A percentile compares a stretch with the other conserved stretches of the same genome.
phyloP scores from a whole-genome alignment of 441 rosid species.

The Syzygium malaccense region DNA sequence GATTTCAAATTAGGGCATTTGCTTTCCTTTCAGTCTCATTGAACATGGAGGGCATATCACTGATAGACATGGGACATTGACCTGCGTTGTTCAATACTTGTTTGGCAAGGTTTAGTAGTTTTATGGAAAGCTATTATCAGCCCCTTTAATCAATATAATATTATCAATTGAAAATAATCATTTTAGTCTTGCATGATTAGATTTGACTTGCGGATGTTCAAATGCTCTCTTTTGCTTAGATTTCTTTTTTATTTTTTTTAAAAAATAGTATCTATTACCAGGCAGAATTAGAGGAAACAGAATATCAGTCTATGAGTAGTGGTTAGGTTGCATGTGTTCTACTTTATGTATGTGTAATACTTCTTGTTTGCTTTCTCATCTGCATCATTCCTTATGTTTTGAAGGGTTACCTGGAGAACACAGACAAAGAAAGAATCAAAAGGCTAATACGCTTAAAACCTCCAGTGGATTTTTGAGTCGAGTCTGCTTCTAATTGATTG shows the following conservation, averaged over 20 bases:
- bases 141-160: neutral
- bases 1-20: neutral
- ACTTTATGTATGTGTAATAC: neutral
- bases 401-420: conserved; percentile 19
- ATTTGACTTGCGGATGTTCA: neutral
- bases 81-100: neutral
- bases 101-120: neutral
- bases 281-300: neutral
- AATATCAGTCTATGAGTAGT: neutral
- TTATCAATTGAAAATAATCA: neutral
- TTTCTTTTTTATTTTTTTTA: neutral
- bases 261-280: neutral
- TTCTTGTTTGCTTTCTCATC: neutral
- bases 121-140: neutral
- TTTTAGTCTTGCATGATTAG: neutral
- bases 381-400: neutral
- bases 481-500: neutral
- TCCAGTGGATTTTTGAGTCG: conserved; percentile 3
- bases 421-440: conserved; percentile 14
- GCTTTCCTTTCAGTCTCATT: neutral
- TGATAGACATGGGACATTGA: neutral
- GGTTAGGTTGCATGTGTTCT: neutral
- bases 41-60: neutral
- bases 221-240: neutral
- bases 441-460: conserved; percentile 16